phyloP scores from a whole-genome alignment of 2,329 filamentous ascomycete genomes.

The Aplosporella prunicola region DNA sequence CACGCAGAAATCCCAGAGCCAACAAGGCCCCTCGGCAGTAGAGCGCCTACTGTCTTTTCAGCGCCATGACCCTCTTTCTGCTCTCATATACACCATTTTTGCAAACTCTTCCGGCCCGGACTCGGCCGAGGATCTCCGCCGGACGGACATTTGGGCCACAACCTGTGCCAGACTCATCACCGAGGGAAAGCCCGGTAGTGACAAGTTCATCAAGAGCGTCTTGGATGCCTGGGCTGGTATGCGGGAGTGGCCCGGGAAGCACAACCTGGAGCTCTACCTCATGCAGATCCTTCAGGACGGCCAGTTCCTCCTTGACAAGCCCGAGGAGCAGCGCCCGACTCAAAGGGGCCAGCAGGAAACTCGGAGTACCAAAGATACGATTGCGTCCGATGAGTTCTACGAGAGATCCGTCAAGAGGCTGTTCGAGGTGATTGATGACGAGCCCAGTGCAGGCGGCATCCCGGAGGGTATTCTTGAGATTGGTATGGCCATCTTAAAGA shows the following conservation, averaged over 20 bases:
- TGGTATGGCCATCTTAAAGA: slow-evolving; percentile 71
- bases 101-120: slow-evolving; percentile 75
- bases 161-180: slow-evolving; percentile 75
- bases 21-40: slow-evolving; percentile 53
- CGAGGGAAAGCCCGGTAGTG: slow-evolving; percentile 64
- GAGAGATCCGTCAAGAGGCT: slow-evolving; percentile 68
- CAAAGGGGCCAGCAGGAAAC: slow-evolving; percentile 58
- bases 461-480: slow-evolving; percentile 78
- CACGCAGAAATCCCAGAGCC: slow-evolving; percentile 38
- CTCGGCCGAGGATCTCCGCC: slow-evolving; percentile 67
- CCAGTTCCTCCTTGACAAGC: slow-evolving; percentile 77
- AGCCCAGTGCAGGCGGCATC: slow-evolving; percentile 67
- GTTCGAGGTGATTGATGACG: slow-evolving; percentile 78
- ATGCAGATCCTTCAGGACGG: slow-evolving; percentile 93
- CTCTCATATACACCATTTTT: slow-evolving; percentile 80
- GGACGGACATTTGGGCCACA: slow-evolving; percentile 80
- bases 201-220: slow-evolving; percentile 73
- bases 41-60: slow-evolving; percentile 83
- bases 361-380: slow-evolving; percentile 69
- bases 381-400: slow-evolving; percentile 82
- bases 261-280: slow-evolving; percentile 85
- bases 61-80: slow-evolving; percentile 74
- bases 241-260: slow-evolving; percentile 81
- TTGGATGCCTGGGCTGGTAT: slow-evolving; percentile 81
- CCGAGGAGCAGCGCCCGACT: slow-evolving; percentile 62